A percentile compares a stretch with the other conserved stretches of the same genome.
Conservation (phyloP, 495 filamentous ascomycete genomes). For the Darksidea phi region DNA sequence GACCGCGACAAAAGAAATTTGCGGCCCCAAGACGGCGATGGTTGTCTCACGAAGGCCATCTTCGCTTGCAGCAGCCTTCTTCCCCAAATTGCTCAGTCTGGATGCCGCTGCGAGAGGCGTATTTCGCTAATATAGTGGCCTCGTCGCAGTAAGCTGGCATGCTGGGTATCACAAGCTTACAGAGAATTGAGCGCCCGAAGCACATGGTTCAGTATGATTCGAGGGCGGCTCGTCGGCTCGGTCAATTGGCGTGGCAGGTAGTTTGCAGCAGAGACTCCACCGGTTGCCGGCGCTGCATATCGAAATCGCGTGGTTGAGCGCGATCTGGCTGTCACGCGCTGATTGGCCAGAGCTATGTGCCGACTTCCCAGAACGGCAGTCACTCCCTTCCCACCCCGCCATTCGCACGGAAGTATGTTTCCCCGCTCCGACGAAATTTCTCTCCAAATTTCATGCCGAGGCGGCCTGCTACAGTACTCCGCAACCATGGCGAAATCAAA, state of each 20-base stretch:
- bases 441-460: neutral
- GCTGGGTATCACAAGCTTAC: neutral
- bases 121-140: no score
- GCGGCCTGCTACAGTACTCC: neutral
- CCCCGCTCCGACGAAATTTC: conserved; percentile 2
- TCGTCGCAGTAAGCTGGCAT: neutral
- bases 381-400: conserved; percentile 1
- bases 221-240: conserved; percentile 14
- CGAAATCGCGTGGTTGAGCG: neutral
- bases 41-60: no score
- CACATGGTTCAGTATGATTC: conserved; percentile 10
- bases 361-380: no score
- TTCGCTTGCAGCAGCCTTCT: no score
- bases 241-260: conserved; percentile 1
- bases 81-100: no score
- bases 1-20: no score
- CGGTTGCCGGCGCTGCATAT: conserved; percentile 16
- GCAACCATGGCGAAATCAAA: conserved; percentile 29
- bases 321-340: conserved; percentile 1
- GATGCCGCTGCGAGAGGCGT: no score
- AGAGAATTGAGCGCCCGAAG: neutral
- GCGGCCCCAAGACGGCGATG: no score
- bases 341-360: conserved; percentile 7
- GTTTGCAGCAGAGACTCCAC: neutral
- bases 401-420: conserved; percentile 1